Evolutionary conservation across 2,329 filamentous ascomycete genomes (phyloP).

Genomic region (Grosmannia serpens): DNA sequence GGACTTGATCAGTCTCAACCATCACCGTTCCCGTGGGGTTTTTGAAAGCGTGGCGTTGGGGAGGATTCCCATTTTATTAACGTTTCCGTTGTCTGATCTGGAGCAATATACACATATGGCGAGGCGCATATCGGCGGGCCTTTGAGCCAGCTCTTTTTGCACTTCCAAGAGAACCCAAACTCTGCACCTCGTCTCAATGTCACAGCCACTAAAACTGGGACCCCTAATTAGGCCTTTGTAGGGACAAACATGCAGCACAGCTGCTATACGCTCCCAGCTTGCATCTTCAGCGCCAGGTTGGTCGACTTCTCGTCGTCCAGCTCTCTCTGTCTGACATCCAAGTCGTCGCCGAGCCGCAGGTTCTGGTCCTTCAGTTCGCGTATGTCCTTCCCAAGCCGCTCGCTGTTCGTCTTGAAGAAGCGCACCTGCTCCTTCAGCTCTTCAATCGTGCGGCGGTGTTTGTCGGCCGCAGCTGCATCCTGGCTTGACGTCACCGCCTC

Average conservation of each 20-base stretch:
- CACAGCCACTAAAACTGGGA: no score
- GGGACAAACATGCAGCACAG: not conserved
- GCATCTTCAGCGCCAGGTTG: not conserved
- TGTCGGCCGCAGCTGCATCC: not conserved
- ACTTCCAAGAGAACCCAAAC: no score
- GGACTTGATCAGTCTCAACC: not conserved
- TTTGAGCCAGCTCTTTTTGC: no score
- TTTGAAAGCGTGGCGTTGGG: not conserved
- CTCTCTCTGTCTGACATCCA: not conserved
- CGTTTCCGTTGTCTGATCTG: not conserved
- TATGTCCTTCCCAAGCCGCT: not conserved
- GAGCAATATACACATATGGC: not conserved
- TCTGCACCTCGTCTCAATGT: no score
- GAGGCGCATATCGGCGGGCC: no score
- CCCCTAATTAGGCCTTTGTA: no score
- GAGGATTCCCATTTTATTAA: not conserved
- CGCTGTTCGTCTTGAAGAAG: slow-evolving; percentile 1
- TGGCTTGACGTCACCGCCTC: not conserved
- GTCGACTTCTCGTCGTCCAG: not conserved
- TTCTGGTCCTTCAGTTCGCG: not conserved
- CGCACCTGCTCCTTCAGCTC: not conserved
- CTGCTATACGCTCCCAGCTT: not conserved
- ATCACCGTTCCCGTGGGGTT: not conserved
- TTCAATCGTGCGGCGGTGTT: not conserved
- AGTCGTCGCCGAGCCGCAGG: not conserved